Evolutionary conservation across 225 moss, liverwort and hornwort genomes (phyloP), one percentile per base, ranked within the genome.

Genomic region (Lunularia cruciata): DNA sequence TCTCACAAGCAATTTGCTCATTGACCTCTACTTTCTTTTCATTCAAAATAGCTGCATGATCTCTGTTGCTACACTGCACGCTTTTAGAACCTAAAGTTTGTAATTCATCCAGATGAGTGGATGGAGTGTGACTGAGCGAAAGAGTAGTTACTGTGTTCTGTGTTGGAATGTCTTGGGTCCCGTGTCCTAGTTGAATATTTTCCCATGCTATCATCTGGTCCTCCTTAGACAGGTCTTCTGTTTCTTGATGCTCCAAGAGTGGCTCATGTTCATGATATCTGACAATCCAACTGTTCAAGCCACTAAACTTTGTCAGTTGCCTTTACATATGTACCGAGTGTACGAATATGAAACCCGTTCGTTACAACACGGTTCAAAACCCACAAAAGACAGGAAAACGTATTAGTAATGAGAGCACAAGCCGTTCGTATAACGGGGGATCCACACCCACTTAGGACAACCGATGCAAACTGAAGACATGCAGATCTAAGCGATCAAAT

Each of bases 221-320:
- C 72, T 98, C 98, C 63, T 68, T 79, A n/a, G 86, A 85, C 19
- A 98, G 88, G 58, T 82, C 91, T 72, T 98, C 98, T 9, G 89
- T 91, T 63, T 93, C 93, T 79, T 80, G 77, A 67, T 98, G 90
- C 73, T 89, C 89, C 70, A 98, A 57, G 26, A 98, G 81, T 18
- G 98, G 88, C 51, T 98, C 98, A 66, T 98, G 93, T 74, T 98
- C 91, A 74, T 91, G 98, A 64, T 98, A 98, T 71, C 89, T 78
- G 56, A 82, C 85, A 33, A 98, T 80, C 93, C 93, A 98, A 74
- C 98, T 98, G 73, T 54, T 67, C 32, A 71, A 3, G 25, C 27
- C 26, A 57, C 57, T 26, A 16, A 11, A 22, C 13, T 3, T 16
- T 13, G 13, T 63, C 40, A 63, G 39, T 38, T 35, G 9, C 3